Percentiles rank a stretch among this genome's conserved stretches.
Conservation (phyloP, 2,329 filamentous ascomycete genomes). For the Fusarium sp. region DNA sequence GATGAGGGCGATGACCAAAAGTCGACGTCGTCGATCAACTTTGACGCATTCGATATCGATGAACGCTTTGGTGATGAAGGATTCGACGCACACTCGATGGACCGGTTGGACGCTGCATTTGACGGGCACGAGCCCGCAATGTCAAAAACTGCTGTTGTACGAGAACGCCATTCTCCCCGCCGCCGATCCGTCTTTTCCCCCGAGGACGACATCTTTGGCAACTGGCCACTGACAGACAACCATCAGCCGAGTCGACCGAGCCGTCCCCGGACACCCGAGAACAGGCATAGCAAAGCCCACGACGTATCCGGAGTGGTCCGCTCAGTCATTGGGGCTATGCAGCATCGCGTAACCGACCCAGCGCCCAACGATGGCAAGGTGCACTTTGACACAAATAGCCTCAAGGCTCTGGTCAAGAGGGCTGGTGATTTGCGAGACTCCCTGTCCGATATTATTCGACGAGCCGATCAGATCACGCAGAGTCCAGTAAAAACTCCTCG, state of each 20-base stretch:
- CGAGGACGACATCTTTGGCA: slow-evolving; percentile 75
- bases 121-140: slow-evolving; percentile 58
- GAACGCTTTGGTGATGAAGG: slow-evolving; percentile 61
- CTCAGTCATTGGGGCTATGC: slow-evolving; percentile 74
- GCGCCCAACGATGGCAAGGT: slow-evolving; percentile 58
- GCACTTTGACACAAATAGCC: slow-evolving; percentile 76
- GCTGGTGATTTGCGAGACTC: slow-evolving; percentile 70
- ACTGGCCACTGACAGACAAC: slow-evolving; percentile 58
- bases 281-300: slow-evolving; percentile 48
- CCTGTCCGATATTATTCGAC: slow-evolving; percentile 70
- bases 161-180: slow-evolving; percentile 64
- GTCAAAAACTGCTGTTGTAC: slow-evolving; percentile 65
- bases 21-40: slow-evolving; percentile 55
- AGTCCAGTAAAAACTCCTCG: slow-evolving; percentile 67
- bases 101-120: slow-evolving; percentile 58
- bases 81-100: slow-evolving; percentile 60
- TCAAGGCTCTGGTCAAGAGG: slow-evolving; percentile 74
- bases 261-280: slow-evolving; percentile 58
- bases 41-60: slow-evolving; percentile 56
- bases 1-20: slow-evolving; percentile 53
- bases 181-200: slow-evolving; percentile 73
- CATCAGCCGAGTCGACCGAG: slow-evolving; percentile 52
- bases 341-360: slow-evolving; percentile 61
- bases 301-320: slow-evolving; percentile 65
- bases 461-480: slow-evolving; percentile 68